Base-by-base conservation (phyloP, 192 early-diverging fungal genomes). In the Coemansia sp. region DNA sequence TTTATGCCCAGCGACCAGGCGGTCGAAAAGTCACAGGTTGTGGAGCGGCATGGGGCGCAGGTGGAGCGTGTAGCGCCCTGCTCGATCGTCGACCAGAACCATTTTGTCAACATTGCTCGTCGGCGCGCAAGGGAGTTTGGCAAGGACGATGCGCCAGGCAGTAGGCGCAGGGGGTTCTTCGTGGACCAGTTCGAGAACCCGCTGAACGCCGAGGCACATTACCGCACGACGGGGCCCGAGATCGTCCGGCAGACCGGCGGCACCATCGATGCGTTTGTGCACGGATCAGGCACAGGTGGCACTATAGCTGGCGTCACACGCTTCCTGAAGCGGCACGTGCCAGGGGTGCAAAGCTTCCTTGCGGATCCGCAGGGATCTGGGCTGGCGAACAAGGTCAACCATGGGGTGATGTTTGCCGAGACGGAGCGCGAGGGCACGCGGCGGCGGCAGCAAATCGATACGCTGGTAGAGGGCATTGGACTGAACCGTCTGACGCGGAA, bases 1-100 rank as follows among this genome's bases (percentile, higher is more conserved):
- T 90, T 98, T 10, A 93, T 99, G 92, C 96, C 95, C 13, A 93
- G 94, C 73, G 96, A 98, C 67, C 87, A 89, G 65, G 92, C 95
- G 2, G 52, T 83, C 10, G 96, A 98, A 58, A 98, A 98, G 64
- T 91, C 91, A 42, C 88, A 87, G 27, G 62, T 97, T 6, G 70
- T 98, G 3, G 87, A 91, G 65, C 85, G 87, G 27, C 71, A 94
- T 23, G 91, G 92, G 0, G 96, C 96, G 0, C 85, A 79, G 28
- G 94, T 98, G 0, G 96, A 98, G 65, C 92, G 90, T 20, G 94
- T 98, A 4, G 75, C 89, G 42, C 96, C 95, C 2, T 89, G 88
- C 31, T 89, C 91, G 37, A 97, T 98, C 48, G 90, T 96, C 5
- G 94, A 98, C 69, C 82, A 83, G 62, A 86, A 84, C 55, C 90